Evolutionary conservation across 2,329 filamentous ascomycete species (phyloP), one percentile per base, ranked within the genome.

Genomic region (Tolypocladium tropicale): DNA sequence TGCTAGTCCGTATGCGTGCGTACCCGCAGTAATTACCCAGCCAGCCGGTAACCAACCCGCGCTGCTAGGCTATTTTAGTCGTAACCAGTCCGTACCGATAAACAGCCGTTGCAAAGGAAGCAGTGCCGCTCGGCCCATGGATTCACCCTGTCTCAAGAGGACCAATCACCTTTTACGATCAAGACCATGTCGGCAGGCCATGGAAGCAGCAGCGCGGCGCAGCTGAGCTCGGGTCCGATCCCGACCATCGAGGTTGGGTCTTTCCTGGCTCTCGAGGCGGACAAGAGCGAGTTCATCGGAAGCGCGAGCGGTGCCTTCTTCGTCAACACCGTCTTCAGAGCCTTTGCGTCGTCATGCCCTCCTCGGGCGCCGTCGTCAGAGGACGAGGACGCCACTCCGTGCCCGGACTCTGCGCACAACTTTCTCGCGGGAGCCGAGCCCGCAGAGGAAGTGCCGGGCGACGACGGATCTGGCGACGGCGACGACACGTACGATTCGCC

Each of bases 241-340:
- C 32, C 41, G 33, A 21, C 21, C 14, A 23, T 33, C 16, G 53
- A 54, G 37, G n/a, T 49, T 28, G 28, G 25, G 9, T 54, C 53
- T 7, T 48, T 54, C 14, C 30, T 55, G 7, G 53, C 53, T 30
- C 34, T 36, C 9, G n/a, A 48, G 32, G n/a, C 53, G 23, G 53
- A 55, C 53, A 55, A 55, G 57, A 78, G 76, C 53, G 72, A 78
- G 54, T 80, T 79, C 61, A 74, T 80, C 33, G 78, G 78, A 30
- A 78, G 75, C 60, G 76, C 76, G 14, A 78, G 74, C 43, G 78
- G 78, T 4, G 75, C 80, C 49, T 80, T 75, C 64, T 80, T 80
- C 64, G 72, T 77, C 61, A 78, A 80, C 57, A 80, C 78, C 1
- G 78, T 80, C 55, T 75, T 75, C 46, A 72, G 73, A 34, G 76